Evolutionary conservation across 495 filamentous ascomycete species (phyloP), one percentile per base, ranked within the genome.

Genomic region (Articulospora tetracladia): DNA sequence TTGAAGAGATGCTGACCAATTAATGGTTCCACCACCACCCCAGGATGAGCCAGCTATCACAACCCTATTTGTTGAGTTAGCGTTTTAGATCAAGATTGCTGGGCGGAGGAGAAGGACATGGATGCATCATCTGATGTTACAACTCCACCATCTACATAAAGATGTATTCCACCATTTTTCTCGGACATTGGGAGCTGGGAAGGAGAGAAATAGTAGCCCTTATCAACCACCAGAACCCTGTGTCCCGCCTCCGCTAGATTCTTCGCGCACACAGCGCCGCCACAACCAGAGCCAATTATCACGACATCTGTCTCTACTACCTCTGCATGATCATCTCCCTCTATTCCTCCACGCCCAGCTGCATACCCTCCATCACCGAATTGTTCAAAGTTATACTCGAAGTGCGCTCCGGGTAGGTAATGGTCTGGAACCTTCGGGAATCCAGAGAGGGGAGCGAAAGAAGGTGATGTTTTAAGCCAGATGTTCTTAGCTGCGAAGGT

Each of bases 231-330:
- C 3, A 96, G 69, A 22, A 96, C 91, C 10, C 74, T 75, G 49
- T 87, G 73, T 17, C 85, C 89, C 1, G 83, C 87, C 65, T 91
- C 85, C 12, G 92, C 85, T 3, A 97, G 74, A 24, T 87, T 87
- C 73, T 92, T 92, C n/a, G 93, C 92, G 26, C 81, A 83, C 0
- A 96, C 92, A 0, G 78, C 89, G n/a, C 89, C 92, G 49, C 93
- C 93, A 65, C 89, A 93, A n/a, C 93, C 93, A 52, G 88, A 92
- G 1, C 93, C 93, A 3, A 97, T 80, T 58, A 97, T 84, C 19
- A 95, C 85, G 1, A 95, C 86, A 68, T 97, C 93, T 3, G 86
- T 86, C 41, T 93, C 85, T 51, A 96, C 67, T 0, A 76, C 81
- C 57, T 65, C 72, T 23, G 61, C 64, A 22, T 68, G 66, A 12